Conservation (phyloP, 2,329 filamentous ascomycete genomes). For the Trichoderma guizhouense region DNA sequence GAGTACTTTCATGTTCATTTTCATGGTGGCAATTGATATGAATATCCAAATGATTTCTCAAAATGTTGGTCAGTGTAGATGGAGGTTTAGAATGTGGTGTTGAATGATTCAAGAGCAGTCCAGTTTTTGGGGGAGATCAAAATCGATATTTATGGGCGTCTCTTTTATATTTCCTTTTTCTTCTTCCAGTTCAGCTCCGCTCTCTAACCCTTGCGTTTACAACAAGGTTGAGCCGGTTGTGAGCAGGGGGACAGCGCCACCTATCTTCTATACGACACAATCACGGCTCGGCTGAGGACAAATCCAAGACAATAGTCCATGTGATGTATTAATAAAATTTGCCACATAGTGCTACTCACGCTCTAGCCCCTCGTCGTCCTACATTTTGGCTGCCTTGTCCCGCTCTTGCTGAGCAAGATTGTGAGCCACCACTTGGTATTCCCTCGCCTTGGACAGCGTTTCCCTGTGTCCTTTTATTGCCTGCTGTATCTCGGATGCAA, state of each 20-base stretch:
- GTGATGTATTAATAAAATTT: background rate
- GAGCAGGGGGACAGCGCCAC: background rate
- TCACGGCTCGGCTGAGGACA: background rate
- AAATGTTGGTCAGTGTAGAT: background rate
- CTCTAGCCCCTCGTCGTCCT: too few species aligned
- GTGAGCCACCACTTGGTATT: background rate
- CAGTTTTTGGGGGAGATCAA: background rate
- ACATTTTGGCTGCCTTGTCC: background rate
- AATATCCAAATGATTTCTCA: background rate
- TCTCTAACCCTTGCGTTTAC: background rate
- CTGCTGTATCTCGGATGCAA: background rate
- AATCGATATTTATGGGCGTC: background rate
- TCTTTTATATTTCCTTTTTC: background rate
- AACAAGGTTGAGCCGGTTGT: background rate
- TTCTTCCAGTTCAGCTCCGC: background rate
- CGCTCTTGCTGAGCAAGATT: background rate
- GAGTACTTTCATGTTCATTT: background rate
- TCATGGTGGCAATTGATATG: background rate
- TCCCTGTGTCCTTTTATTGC: background rate
- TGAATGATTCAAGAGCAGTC: background rate
- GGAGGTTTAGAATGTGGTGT: background rate
- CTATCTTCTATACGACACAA: background rate
- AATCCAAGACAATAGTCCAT: background rate
- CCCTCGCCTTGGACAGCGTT: background rate
- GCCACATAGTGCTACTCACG: background rate